These are phyloP conservation scores for Bocquillonia castaneifolia DNA, from an alignment of 441 rosid genomes.

Conservation along the genomic window DNA sequence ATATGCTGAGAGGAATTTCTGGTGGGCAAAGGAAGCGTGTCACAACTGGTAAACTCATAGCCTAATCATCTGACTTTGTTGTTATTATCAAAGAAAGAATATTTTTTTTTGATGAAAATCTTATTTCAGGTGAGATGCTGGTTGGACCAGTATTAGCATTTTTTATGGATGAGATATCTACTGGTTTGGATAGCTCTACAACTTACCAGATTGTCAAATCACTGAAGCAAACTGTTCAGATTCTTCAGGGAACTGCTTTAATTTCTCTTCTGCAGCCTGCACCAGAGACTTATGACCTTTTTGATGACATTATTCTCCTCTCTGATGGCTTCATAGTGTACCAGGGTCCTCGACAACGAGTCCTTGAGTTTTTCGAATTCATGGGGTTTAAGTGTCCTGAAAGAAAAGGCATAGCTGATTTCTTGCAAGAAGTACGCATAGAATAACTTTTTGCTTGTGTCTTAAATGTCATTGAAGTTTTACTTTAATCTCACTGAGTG, in stretches of 20 bases:
- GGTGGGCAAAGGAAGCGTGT: slow-evolving; percentile 88
- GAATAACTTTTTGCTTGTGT: not conserved
- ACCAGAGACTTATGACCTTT: slow-evolving; percentile 80
- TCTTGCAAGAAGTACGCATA: slow-evolving; percentile 64
- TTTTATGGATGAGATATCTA: slow-evolving; percentile 93
- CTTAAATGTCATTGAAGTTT: not conserved
- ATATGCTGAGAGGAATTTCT: slow-evolving; percentile 81
- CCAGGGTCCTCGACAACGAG: slow-evolving; percentile 79
- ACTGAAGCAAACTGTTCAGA: slow-evolving; percentile 57
- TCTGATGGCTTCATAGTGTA: slow-evolving; percentile 71
- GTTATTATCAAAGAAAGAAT: no score
- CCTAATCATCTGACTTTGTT: no score
- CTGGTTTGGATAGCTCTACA: slow-evolving; percentile 88
- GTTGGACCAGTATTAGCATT: slow-evolving; percentile 75
- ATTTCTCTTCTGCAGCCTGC: slow-evolving; percentile 61
- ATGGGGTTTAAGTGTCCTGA: slow-evolving; percentile 87
- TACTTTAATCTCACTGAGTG: not conserved
- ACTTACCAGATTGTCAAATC: slow-evolving; percentile 78
- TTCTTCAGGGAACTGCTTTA: slow-evolving; percentile 50
- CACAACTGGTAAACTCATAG: slow-evolving; percentile 69
- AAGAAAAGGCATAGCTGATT: slow-evolving; percentile 85
- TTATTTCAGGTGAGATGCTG: slow-evolving; percentile 62
- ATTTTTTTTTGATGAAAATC: not conserved
- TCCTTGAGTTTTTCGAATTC: slow-evolving; percentile 60
- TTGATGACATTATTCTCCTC: slow-evolving; percentile 77